Conservation (phyloP, 257 asterid genomes). For the Solanum microdontum region DNA sequence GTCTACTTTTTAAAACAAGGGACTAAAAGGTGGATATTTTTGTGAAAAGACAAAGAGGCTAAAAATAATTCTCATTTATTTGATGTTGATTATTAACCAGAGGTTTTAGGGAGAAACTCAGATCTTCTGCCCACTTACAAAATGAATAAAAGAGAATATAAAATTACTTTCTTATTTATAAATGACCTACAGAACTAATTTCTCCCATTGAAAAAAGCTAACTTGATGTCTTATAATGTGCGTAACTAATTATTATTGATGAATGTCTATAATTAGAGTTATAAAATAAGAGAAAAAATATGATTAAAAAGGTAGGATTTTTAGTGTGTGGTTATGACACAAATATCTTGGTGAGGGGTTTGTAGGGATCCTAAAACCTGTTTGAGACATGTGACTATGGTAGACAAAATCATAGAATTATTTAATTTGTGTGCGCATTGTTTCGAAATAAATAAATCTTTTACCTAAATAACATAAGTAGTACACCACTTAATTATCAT, state of each 20-base stretch:
- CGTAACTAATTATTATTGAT: too few species aligned
- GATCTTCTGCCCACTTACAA: background rate
- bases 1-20: background rate
- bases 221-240: background rate
- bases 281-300: background rate
- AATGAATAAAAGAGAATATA: too few species aligned
- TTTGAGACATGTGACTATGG: slow-evolving; percentile 30
- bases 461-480: slow-evolving; percentile 17
- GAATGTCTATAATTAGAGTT: background rate
- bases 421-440: slow-evolving; percentile 26
- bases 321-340: background rate
- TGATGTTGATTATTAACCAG: background rate
- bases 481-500: slow-evolving; percentile 30
- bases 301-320: too few species aligned
- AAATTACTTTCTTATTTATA: background rate
- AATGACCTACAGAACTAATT: background rate
- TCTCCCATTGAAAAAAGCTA: background rate
- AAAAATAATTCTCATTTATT: background rate
- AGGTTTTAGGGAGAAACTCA: background rate
- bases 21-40: background rate
- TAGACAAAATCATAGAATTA: slow-evolving; percentile 33
- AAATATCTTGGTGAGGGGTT: background rate
- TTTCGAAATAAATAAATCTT: slow-evolving; percentile 17
- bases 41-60: background rate
- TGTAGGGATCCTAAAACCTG: background rate